Base-by-base conservation (phyloP, 164 flowering plant genomes). In the Litsea cubeba region DNA sequence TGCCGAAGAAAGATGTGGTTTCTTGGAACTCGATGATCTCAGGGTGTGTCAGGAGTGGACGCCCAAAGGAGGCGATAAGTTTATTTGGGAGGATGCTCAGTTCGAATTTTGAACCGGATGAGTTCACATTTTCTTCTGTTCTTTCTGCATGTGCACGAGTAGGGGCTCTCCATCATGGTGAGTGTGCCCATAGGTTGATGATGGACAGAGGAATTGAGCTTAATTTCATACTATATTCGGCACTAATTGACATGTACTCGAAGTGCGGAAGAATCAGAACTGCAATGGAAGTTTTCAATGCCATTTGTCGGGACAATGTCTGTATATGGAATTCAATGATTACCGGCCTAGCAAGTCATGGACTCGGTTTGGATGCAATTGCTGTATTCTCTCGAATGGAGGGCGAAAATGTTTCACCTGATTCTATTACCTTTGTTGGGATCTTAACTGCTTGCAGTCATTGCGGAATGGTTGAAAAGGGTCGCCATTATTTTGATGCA, bases 261-360 rank as follows among this genome's bases (percentile, higher is more conserved):
- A 94, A 85, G 79, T 94, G 95, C 69, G 95, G 98, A 28, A 81
- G 81, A 66, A 83, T 91, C 63, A 77, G 84, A 58, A 75, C 70
- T 18, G 92, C 98, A 0, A 80, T 62, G 58, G 83, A 83, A 26
- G 65, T 94, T 30, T 94, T 94, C 74, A 67, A 81, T 1, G 73
- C 58, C 8, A 73, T 76, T 30, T 51, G 51, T 6, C 80, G 74
- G 15, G 70, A 74, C 65, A 79, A 90, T 77, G 89, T 91, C 18
- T 90, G 84, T 14, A 78, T 86, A 54, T 94, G 91, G 91, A 94
- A 91, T 83, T 81, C 95, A 1, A 90, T 94, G 89, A 86, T 94
- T 32, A 88, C 79, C 62, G 97, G 95, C 66, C 68, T 94, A 6
- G 97, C 93, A 12, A 73, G 82, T 72, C 94, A 94, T 64, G 97